Conservation (phyloP, 179 eudicot genomes). For the Pouteria campechiana region DNA sequence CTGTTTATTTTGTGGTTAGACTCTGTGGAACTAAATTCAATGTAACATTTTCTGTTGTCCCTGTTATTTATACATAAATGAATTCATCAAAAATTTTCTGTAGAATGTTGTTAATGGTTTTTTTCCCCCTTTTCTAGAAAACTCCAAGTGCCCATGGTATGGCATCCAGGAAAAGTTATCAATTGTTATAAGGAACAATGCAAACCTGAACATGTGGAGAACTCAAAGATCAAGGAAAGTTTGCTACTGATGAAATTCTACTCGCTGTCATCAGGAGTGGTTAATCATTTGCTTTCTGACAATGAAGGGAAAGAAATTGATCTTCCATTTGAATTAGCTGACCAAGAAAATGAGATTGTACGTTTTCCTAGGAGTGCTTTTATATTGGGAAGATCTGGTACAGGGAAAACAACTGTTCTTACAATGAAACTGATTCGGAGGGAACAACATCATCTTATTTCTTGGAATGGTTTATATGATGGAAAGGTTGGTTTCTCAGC, state of each 20-base stretch:
- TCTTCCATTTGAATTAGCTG: slow-evolving; percentile 31
- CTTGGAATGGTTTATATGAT: slow-evolving; percentile 19
- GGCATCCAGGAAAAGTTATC: background rate
- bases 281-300: slow-evolving; percentile 23
- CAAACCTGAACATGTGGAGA: slow-evolving; percentile 14
- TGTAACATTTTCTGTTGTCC: no score
- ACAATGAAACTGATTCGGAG: slow-evolving; percentile 31
- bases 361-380: slow-evolving; percentile 20
- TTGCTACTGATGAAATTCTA: slow-evolving; percentile 33
- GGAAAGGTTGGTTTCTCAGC: background rate
- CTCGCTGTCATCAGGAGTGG: slow-evolving; percentile 25
- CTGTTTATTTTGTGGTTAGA: no score
- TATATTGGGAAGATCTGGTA: slow-evolving; percentile 41
- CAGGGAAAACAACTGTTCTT: slow-evolving; percentile 39
- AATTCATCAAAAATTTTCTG: no score
- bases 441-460: slow-evolving; percentile 21
- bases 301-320: slow-evolving; percentile 22
- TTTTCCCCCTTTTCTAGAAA: background rate
- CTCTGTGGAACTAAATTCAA: no score
- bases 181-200: no score
- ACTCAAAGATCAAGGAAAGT: slow-evolving; percentile 29
- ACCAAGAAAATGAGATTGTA: slow-evolving; percentile 22
- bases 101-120: background rate
- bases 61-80: background rate
- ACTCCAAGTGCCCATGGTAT: background rate